Base-by-base conservation (phyloP, 306 rosid genomes). In the Oemleria cerasiformis region DNA sequence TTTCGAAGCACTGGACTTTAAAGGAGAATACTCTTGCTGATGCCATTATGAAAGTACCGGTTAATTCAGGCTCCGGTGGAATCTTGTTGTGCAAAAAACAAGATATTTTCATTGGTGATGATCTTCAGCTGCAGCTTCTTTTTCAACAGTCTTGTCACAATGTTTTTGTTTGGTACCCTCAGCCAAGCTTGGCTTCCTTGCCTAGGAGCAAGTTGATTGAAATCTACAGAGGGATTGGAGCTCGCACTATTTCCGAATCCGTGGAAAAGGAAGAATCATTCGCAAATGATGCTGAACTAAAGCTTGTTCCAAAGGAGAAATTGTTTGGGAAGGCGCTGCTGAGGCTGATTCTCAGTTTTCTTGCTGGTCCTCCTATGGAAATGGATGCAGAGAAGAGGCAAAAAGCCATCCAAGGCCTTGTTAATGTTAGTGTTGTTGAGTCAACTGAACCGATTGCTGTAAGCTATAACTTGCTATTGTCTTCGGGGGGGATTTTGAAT, bases 131-230 rank as follows among this genome's bases (percentile, higher is more conserved):
- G 76, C 86, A 83, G 83, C 84, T 80, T 47, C 83, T 92, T 59
- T 92, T 89, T 36, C 84, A 81, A 64, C 41, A 71, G 23, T 51
- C 3, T 11, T 53, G 68, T 44, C 79, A 50, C 55, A 71, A 83
- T 4, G 34, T 89, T n/a, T 89, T 92, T 75, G 96, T 87, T 15
- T 92, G 96, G 94, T 83, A 75, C 78, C 96, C 94, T 65, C 84
- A 59, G 55, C 75, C 76, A 34, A 80, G 80, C 67, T 20, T 75
- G 78, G 77, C 71, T 34, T 77, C 75, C 49, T 60, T 75, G 41
- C 64, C 84, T n/a, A 70, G 86, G 41, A 54, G 70, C 7, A 50
- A 75, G 34, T 50, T 86, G 67, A 77, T 83, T 62, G 92, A 78
- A 40, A 67, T 87, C 5, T 92, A 84, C 72, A 68, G 70, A 63